Conservation (phyloP, 192 early-diverging fungal species). For the Entrophospora sp. region DNA sequence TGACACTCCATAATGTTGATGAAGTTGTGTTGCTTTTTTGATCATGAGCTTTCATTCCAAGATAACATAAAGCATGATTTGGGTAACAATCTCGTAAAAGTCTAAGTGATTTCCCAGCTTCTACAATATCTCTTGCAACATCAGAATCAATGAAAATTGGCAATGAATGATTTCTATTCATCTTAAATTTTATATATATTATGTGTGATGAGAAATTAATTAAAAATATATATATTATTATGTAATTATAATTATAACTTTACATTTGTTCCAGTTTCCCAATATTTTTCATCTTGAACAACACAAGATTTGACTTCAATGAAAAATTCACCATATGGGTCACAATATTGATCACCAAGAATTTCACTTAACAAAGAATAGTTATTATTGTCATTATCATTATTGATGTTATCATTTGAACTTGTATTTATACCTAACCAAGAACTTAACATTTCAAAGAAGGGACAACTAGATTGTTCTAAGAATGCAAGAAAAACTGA, state of each 20-base stretch:
- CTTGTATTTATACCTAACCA: conserved; percentile 24
- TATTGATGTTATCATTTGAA: neutral
- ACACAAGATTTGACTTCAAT: neutral
- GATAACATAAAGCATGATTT: conserved; percentile 21
- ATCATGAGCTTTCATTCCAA: neutral
- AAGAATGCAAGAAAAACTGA: conserved; percentile 24
- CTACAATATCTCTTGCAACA: conserved; percentile 24
- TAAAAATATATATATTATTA: neutral
- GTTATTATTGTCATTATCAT: neutral
- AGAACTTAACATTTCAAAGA: conserved; percentile 23
- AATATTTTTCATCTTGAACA: neutral
- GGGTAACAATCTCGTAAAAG: conserved; percentile 23
- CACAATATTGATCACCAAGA: neutral
- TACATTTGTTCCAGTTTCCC: conserved; percentile 2
- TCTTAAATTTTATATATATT: neutral
- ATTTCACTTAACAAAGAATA: neutral
- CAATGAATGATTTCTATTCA: conserved; percentile 6
- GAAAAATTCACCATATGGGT: conserved; percentile 31
- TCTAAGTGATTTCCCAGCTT: conserved; percentile 28
- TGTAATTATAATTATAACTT: too few relatives aligned
- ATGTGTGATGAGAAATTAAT: neutral
- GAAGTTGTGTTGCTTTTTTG: neutral
- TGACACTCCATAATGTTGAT: neutral
- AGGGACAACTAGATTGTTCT: conserved; percentile 23
- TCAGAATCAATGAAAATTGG: conserved; percentile 24